Evolutionary conservation across 2,329 filamentous ascomycete species (phyloP), one percentile per base, ranked within the genome.

Genomic region (Alternaria postmessia): DNA sequence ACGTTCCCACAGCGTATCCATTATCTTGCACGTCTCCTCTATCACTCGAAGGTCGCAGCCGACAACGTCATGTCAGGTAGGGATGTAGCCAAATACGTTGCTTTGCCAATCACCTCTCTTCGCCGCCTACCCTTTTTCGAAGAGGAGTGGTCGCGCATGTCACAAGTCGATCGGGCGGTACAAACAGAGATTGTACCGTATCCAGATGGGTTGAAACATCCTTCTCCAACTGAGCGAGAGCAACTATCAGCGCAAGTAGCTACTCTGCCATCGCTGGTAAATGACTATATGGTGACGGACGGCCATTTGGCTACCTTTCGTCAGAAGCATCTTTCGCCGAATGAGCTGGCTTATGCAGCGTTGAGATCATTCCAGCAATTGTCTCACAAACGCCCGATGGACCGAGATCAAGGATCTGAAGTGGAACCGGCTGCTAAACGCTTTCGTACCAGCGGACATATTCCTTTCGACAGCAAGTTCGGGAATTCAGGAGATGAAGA

Each of bases 1-100:
- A 57, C 54, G 5, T 61, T 61, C 7, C 36, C 48, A 3, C 54
- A 61, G 22, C 59, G 59, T 16, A 58, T 61, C 0, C 48, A 58
- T 14, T 58, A 58, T 3, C 16, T 61, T 2, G 42, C 42, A 1
- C 28, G 24, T 0, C 43, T 61, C 12, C 20, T 61, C 5, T 14
- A 14, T n/a, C 59, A 57, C 18, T 52, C 43, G 14, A 61, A 61
- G 28, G 28, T 47, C 2, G 54, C 36, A 1, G 59, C 59, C 3
- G 49, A 43, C 2, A 41, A 57, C 6, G 48, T 58, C 42, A 61
- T 61, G 59, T 26, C 24, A 5, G 18, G 24, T 6, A 28, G 47
- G 22, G 30, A 53, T 11, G 28, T 58, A 1, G 48, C 52, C n/a
- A 53, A 51, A 20, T 57, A 57, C 20, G 42, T 51, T 4, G 48